Base-by-base conservation (phyloP, 2,329 filamentous ascomycete species). In the Didymella segeticola region DNA sequence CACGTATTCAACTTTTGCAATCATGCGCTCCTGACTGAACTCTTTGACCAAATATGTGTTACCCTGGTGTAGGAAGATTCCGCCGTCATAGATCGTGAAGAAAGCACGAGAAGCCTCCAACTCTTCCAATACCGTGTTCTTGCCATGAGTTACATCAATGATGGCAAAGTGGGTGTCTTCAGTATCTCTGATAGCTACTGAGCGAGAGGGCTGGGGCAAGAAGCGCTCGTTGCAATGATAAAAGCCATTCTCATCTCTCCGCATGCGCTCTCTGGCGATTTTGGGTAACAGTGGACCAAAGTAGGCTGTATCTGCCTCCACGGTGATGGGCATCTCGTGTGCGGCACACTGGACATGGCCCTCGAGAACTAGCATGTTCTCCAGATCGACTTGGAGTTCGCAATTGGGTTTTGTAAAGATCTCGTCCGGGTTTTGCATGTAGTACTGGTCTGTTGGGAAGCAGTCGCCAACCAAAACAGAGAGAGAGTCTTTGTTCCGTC, bases 31-130 rank as follows among this genome's bases (percentile, higher is more conserved):
- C 1, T 90, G 88, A 58, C 85, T 85, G 68, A 98, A 93, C 64
- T 98, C 92, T 63, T 91, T 89, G 46, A 99, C 90, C 2, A 98
- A 83, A 69, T 96, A 99, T 1, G 89, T 93, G 59, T 87, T 86
- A n/a, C 95, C 95, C 76, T 99, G 95, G 67, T 99, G 95, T 5
- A 99, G 81, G 77, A 96, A 99, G 58, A 99, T 97, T 37, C 91
- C 95, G 11, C 95, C 95, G 72, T 98, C 93, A 74, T 99, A 99
- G 55, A 99, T 84, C 1, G 92, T 96, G 75, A 96, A 98, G 62
- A 91, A 93, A 1, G 93, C 93, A n/a, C 95, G 86, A 1, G 90
- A 95, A 1, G 92, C 91, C 75, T 98, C 95, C n/a, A 99, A 83
- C 75, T 98, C 93, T 78, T 99, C 95, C 1, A 99, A 82, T 0